These are phyloP conservation scores for Hypomyces rosellus DNA, from an alignment of 2,329 filamentous ascomycete genomes.

Conservation along the genomic window DNA sequence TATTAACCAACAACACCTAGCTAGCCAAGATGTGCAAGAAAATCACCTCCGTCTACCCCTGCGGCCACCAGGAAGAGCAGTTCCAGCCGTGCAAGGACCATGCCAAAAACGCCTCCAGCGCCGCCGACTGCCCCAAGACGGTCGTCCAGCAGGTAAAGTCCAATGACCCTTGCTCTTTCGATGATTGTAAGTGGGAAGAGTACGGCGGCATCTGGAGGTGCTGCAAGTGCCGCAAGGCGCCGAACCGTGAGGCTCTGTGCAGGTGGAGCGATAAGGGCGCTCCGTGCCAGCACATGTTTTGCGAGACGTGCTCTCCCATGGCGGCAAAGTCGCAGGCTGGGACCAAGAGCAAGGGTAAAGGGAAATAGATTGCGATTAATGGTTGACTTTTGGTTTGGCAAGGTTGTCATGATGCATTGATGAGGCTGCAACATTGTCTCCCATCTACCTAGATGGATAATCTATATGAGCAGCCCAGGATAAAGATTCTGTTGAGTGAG, in stretches of 20 bases:
- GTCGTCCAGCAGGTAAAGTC: neutral
- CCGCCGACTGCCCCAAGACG: neutral
- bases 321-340: too few relatives aligned
- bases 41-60: neutral
- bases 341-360: too few relatives aligned
- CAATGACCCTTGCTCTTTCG: slow-evolving; percentile 8
- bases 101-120: slow-evolving; percentile 10
- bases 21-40: neutral
- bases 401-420: too few relatives aligned
- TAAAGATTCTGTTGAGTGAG: too few relatives aligned
- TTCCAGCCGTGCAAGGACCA: neutral
- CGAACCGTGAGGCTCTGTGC: slow-evolving; percentile 6
- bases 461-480: too few relatives aligned
- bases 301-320: neutral
- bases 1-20: neutral
- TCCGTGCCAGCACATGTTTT: neutral
- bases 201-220: slow-evolving; percentile 17
- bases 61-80: neutral
- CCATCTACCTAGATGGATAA: too few relatives aligned
- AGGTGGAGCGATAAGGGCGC: neutral
- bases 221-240: slow-evolving; percentile 17
- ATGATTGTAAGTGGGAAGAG: slow-evolving; percentile 13
- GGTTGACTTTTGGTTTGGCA: too few relatives aligned
- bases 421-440: too few relatives aligned
- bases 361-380: too few relatives aligned